Conservation (phyloP, 2,329 filamentous ascomycete species). For the Fonsecaea pugnacius region DNA sequence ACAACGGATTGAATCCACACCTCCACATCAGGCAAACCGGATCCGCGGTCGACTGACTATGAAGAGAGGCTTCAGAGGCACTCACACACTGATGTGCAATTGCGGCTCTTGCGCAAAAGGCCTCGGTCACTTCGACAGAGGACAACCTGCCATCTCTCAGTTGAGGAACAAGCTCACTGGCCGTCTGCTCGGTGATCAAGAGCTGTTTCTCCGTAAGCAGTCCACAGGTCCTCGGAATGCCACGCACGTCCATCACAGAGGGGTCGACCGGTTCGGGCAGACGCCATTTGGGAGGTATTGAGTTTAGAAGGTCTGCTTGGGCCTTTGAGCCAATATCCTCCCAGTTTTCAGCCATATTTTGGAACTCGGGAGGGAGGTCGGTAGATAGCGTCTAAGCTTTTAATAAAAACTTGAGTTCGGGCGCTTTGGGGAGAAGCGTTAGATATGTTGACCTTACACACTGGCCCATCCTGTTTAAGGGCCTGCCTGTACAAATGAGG, state of each 20-base stretch:
- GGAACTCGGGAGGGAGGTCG: neutral
- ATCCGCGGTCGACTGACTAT: neutral
- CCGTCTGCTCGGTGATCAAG: slow-evolving; percentile 55
- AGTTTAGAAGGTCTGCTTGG: slow-evolving; percentile 18
- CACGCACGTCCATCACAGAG: slow-evolving; percentile 9
- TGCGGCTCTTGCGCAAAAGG: slow-evolving; percentile 60
- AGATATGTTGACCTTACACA: neutral
- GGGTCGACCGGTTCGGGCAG: slow-evolving; percentile 17
- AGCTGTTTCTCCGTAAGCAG: slow-evolving; percentile 42
- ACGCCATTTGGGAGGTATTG: slow-evolving; percentile 26
- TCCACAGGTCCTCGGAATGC: slow-evolving; percentile 25
- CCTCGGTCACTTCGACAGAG: slow-evolving; percentile 53
- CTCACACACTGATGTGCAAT: slow-evolving; percentile 46
- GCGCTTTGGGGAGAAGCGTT: neutral
- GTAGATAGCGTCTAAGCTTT: neutral
- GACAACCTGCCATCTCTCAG: slow-evolving; percentile 53
- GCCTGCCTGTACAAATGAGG: neutral
- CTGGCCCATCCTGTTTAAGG: neutral
- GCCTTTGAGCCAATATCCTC: slow-evolving; percentile 17
- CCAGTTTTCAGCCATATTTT: slow-evolving; percentile 19
- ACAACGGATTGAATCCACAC: neutral
- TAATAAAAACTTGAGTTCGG: neutral
- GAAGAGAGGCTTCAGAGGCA: neutral
- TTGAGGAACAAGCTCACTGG: slow-evolving; percentile 49
- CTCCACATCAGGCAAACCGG: neutral